Evolutionary conservation across 73 alveolate species (phyloP).

Genomic region (Stentor roeselii): DNA sequence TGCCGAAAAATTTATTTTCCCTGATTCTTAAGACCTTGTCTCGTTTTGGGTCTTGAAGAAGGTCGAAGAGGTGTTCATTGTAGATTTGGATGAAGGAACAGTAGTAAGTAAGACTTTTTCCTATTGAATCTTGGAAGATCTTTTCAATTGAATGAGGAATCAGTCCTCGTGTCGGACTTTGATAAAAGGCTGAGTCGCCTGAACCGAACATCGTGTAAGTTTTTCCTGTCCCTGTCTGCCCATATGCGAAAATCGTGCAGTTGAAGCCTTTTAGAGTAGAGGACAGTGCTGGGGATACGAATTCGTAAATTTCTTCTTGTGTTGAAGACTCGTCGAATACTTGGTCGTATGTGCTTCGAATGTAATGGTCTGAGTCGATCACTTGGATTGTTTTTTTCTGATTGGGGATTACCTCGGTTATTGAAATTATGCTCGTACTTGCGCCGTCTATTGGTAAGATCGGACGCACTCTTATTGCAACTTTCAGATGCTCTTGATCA

Average conservation of each 20-base stretch:
- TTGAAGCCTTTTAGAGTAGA: constrained; percentile 41
- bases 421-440: constrained; percentile 33
- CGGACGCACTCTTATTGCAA: constrained; percentile 73
- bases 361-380: constrained; percentile 29
- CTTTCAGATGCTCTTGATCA: constrained; percentile 32
- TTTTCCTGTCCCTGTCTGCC: constrained; percentile 58
- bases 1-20: constrained; percentile 49
- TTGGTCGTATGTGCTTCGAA: constrained; percentile 32
- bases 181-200: constrained; percentile 30
- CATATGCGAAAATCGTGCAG: constrained; percentile 56
- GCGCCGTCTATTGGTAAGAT: constrained; percentile 43
- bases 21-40: constrained; percentile 43
- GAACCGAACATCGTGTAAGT: constrained; percentile 51
- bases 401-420: constrained; percentile 44
- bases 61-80: constrained; percentile 56
- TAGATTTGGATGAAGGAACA: constrained; percentile 54
- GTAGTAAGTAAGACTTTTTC: constrained; percentile 34
- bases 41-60: constrained; percentile 29
- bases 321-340: constrained; percentile 49
- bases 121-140: constrained; percentile 23
- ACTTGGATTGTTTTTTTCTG: constrained; percentile 47
- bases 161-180: constrained; percentile 5
- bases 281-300: constrained; percentile 24
- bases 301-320: constrained; percentile 40
- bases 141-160: background rate